Evolutionary conservation across 163 green algal genomes (phyloP).

Genomic region (Volvox carteri): DNA sequence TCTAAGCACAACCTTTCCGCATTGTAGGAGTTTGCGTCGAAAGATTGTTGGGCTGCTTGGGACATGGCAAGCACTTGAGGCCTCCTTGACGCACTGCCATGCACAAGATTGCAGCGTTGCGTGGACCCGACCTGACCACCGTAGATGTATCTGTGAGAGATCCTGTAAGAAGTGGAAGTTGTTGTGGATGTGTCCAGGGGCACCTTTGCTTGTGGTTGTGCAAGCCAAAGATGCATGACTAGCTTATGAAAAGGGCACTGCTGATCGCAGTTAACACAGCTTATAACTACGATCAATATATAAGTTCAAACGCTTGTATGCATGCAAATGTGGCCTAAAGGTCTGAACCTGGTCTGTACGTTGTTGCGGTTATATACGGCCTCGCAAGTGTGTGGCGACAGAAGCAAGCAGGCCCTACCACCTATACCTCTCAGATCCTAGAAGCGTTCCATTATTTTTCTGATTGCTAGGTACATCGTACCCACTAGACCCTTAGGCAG

Average conservation of each 20-base stretch:
- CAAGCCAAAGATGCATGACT: neutral
- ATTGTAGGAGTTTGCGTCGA: slow-evolving; percentile 64
- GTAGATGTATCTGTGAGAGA: neutral
- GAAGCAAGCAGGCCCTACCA: too few species aligned
- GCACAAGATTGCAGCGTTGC: neutral
- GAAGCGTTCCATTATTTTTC: too few species aligned
- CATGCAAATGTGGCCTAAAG: neutral
- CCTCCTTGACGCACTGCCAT: neutral
- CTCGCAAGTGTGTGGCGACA: neutral
- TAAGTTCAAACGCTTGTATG: too few species aligned
- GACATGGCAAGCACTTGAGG: neutral
- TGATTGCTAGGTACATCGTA: too few species aligned
- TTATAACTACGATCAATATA: too few species aligned
- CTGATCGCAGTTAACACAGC: too few species aligned
- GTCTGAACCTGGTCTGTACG: too few species aligned
- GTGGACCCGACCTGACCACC: neutral
- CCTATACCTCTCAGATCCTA: too few species aligned
- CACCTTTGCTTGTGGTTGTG: neutral
- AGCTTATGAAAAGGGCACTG: too few species aligned
- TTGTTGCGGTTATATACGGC: too few species aligned
- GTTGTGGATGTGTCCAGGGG: neutral
- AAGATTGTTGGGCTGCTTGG: slow-evolving; percentile 11
- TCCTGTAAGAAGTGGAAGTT: slow-evolving; percentile 13
- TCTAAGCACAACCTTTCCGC: slow-evolving; percentile 61
- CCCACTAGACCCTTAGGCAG: too few species aligned